Evolutionary conservation across 805 yeast species (phyloP).

Genomic region (Kuraishia piskuri): DNA sequence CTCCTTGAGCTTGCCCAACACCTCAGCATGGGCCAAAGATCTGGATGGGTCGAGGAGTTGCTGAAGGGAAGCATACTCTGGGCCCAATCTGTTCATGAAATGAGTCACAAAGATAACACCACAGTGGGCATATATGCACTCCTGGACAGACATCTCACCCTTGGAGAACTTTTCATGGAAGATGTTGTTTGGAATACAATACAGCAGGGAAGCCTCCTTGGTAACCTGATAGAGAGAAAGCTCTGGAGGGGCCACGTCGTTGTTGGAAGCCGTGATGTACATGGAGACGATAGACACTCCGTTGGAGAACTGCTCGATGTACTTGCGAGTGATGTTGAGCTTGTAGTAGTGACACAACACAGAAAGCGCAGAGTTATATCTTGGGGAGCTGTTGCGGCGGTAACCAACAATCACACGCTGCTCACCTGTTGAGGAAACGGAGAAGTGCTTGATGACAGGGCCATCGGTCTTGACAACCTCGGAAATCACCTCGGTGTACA

Average conservation of each 20-base stretch:
- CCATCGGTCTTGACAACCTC: conserved; percentile 74
- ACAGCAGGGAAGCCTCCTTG: conserved; percentile 88
- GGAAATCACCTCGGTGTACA: conserved; percentile 65
- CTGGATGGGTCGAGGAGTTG: conserved; percentile 53
- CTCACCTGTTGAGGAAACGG: conserved; percentile 73
- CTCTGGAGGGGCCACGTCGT: conserved; percentile 44
- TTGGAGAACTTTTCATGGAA: conserved; percentile 67
- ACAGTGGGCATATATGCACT: conserved; percentile 88
- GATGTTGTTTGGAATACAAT: conserved; percentile 81
- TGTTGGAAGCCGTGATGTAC: conserved; percentile 63
- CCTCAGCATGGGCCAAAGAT: conserved; percentile 63
- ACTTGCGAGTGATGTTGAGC: conserved; percentile 76
- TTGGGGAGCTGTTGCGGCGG: conserved; percentile 75
- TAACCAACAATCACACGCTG: conserved; percentile 84
- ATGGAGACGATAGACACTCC: conserved; percentile 82
- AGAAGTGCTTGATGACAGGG: conserved; percentile 84
- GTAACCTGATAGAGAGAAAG: conserved; percentile 81
- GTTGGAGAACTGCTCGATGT: conserved; percentile 88
- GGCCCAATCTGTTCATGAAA: conserved; percentile 88
- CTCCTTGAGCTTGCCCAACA: conserved; percentile 71
- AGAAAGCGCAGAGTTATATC: conserved; percentile 79
- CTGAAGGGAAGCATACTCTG: conserved; percentile 71
- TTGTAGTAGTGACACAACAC: conserved; percentile 86
- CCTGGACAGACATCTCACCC: conserved; percentile 85
- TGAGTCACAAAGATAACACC: conserved; percentile 90